Base-by-base conservation (phyloP, 192 early-diverging fungal genomes). In the Backusella sp. region DNA sequence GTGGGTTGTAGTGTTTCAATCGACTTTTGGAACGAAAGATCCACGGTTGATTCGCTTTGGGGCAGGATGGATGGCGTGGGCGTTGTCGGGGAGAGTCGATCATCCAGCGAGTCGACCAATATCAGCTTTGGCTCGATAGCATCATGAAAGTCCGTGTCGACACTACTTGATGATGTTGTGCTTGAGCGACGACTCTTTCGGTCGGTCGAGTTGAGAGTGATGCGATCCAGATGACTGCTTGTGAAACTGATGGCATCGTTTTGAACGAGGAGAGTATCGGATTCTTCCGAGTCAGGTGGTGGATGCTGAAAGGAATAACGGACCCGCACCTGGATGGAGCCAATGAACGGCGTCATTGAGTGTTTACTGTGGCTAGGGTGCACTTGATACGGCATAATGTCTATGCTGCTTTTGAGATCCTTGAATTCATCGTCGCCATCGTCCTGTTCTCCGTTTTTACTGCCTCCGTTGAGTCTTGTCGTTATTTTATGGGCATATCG, bases 221-320 rank as follows among this genome's bases (percentile, higher is more conserved):
- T 67, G 12, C 39, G 32, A 30, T 66, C 65, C 46, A 32, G 9
- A 36, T 30, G 42, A 8, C 74, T 75, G 37, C 66, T 68, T 15
- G 66, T 32, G 34, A 75, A 69, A 35, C 66, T 75, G 14, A 8
- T 62, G 3, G 68, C 19, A 15, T 73, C 75, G 30, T n/a, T 26
- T 34, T 46, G 52, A 70, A 65, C 32, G 2, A 15, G 44, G 39
- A 75, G 77, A 9, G n/a, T 36, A 12, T 77, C 62, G 15, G 56
- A 23, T 23, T 36, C 68, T 6, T 66, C 62, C 26, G 41, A 23
- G 36, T 81, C 80, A 7, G 35, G 35, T 49, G 70, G 75, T 14
- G 82, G 82, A 32, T 72, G 52, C 42, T 83, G 82, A 53, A 69
- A 83, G 5, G 59, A 30, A 52, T 83, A 83, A 2, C 79, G 72